These are phyloP conservation scores for Phytophthora sansomeana DNA, from an alignment of 352 stramenopile genomes.

Conservation along the genomic window DNA sequence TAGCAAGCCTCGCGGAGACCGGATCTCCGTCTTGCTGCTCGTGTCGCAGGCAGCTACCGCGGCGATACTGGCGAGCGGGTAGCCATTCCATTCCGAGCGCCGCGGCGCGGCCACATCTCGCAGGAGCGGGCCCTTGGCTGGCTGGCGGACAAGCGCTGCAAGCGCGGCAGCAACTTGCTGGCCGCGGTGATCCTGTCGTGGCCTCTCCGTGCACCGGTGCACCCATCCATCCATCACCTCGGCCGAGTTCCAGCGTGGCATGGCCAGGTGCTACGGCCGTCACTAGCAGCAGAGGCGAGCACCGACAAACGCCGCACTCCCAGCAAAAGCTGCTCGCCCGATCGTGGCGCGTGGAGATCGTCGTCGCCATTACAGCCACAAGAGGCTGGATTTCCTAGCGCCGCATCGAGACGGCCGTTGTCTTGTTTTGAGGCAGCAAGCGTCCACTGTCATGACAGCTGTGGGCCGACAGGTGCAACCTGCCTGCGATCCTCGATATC, in stretches of 20 bases:
- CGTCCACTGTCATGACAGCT: slow-evolving; percentile 35
- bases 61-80: slow-evolving; percentile 5
- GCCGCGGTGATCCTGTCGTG: slow-evolving; percentile 8
- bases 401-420: slow-evolving; percentile 4
- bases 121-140: slow-evolving; percentile 7
- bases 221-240: slow-evolving; percentile 30
- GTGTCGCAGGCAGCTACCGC: slow-evolving; percentile 25
- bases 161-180: neutral
- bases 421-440: neutral
- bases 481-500: slow-evolving; percentile 18
- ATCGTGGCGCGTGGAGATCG: slow-evolving; percentile 16
- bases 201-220: slow-evolving; percentile 26
- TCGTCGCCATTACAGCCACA: slow-evolving; percentile 5
- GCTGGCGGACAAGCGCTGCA: slow-evolving; percentile 14
- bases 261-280: slow-evolving; percentile 21
- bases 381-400: slow-evolving; percentile 3
- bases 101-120: slow-evolving; percentile 24
- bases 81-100: slow-evolving; percentile 24
- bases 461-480: slow-evolving; percentile 25
- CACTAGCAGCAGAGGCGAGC: neutral
- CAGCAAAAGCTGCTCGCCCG: slow-evolving; percentile 20
- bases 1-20: slow-evolving; percentile 9
- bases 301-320: slow-evolving; percentile 6
- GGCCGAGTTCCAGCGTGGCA: slow-evolving; percentile 9
- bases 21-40: slow-evolving; percentile 28